Evolutionary conservation across 2,329 filamentous ascomycete genomes (phyloP), one percentile per base, ranked within the genome.

Genomic region (Parastagonospora nodorum): DNA sequence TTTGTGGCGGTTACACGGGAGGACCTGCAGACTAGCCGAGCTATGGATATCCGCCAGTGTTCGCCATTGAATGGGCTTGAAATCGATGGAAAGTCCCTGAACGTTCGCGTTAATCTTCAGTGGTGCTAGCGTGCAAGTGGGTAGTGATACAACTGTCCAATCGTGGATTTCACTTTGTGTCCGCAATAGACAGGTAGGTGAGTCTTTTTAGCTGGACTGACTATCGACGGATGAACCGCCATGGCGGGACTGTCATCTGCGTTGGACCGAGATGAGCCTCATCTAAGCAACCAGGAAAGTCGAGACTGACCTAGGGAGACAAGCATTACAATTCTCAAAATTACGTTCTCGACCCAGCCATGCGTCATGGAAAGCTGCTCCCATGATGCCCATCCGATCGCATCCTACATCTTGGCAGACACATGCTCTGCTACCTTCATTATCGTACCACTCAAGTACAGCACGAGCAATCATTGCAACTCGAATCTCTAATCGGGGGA

Each of bases 401-500:
- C n/a, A n/a, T n/a, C n/a, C n/a, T n/a, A n/a, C n/a, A n/a, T n/a
- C n/a, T n/a, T n/a, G n/a, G n/a, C n/a, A n/a, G n/a, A n/a, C n/a
- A n/a, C n/a, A n/a, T n/a, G n/a, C n/a, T n/a, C n/a, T n/a, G n/a
- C n/a, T n/a, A n/a, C n/a, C n/a, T 16, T 37, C 14, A 16, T 8
- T 15, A 16, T 37, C 35, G 35, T 32, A 32, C n/a, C 31, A n/a
- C 9, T 39, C 43, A 60, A 24, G 56, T 38, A 57, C 70, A 73
- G 55, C 70, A 73, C 32, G 67, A 72, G 46, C 70, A 73, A 43
- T 73, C 67, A 39, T 72, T 72, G 36, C 70, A 73, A 29, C 58
- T 66, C n/a, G 61, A 58, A 27, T 65, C 67, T 4, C 57, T 48
- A 16, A 69, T 69, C 0, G 64, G 58, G 4, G 69, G 70, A 10